Evolutionary conservation across 257 asterid genomes (phyloP), one percentile per base, ranked within the genome.

Genomic region (Oldenlandia corymbosa): DNA sequence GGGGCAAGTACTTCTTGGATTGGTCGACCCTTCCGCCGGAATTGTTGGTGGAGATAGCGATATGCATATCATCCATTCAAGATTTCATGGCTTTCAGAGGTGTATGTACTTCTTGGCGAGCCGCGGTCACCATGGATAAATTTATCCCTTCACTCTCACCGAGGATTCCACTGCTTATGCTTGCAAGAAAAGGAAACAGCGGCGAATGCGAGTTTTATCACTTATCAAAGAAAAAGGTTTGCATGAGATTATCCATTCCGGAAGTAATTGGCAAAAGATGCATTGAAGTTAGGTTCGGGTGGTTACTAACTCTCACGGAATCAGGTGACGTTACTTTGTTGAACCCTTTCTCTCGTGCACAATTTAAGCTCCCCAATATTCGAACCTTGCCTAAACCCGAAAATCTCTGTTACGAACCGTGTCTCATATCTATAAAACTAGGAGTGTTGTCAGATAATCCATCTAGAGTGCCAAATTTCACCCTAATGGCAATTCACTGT

Each of bases 11-110:
- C 50, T 45, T 12, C 51, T n/a, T n/a, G 18, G 51, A 46, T 7
- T 46, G 18, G 18, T 46, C 51, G 51, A 21, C 20, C 51, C 51
- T 46, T 46, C 51, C n/a, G 51, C 51, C 51, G 51, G 51, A 46
- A 21, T 21, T 46, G 18, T 46, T 46, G n/a, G 14, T 2, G 21
- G n/a, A 46, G 51, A 46, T 46, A 46, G 51, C 17, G n/a, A n/a
- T n/a, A 46, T 18, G 7, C 20, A 46, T 46, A 21, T 6, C n/a
- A 46, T 46, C n/a, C 51, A 21, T 46, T 6, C 20, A 46, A 9
- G 51, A 46, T 46, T 46, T 46, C 51, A 13, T 13, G n/a, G n/a
- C n/a, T n/a, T n/a, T n/a, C n/a, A n/a, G n/a, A n/a, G n/a, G n/a
- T n/a, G n/a, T n/a, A n/a, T 21, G 51, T 21, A 6, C 51, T 21